Conservation (phyloP, 23 red algal genomes). For the Agarophyton chilense region DNA sequence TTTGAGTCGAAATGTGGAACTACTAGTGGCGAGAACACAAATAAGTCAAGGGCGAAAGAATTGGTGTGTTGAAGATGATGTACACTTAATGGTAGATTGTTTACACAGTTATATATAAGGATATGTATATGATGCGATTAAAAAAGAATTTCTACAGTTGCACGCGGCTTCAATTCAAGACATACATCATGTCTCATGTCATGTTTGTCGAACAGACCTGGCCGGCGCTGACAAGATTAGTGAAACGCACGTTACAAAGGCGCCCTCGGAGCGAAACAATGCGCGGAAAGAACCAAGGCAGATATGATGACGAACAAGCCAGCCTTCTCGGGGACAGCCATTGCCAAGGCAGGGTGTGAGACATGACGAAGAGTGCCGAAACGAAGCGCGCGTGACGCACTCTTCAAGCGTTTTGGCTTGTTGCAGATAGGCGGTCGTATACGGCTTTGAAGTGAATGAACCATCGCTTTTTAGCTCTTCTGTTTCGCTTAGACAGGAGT, state of each 20-base stretch:
- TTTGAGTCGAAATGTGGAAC: not conserved
- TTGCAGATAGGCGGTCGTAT: not conserved
- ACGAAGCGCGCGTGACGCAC: not conserved
- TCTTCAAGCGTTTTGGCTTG: not conserved
- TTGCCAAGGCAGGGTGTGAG: not conserved
- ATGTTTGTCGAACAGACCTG: too few species aligned
- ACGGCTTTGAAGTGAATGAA: not conserved
- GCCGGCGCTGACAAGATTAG: too few species aligned
- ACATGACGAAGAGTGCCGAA: not conserved
- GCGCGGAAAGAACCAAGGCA: conserved; percentile 1
- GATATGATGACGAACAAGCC: conserved; percentile 36
- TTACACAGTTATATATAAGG: not conserved
- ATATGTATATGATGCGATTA: not conserved
- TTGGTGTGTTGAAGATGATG: too few species aligned
- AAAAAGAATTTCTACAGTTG: not conserved
- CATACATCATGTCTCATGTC: too few species aligned
- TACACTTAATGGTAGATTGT: conserved; percentile 9
- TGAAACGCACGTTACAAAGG: not conserved
- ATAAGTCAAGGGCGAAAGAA: too few species aligned
- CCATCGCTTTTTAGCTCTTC: not conserved
- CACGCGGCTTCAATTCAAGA: not conserved
- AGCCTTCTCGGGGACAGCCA: conserved; percentile 20
- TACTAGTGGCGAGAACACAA: too few species aligned
- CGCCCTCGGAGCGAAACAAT: conserved; percentile 20
- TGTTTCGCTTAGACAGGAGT: not conserved